Conservation (phyloP, 108 stramenopile genomes). For the Cyclotella choctawhatcheeana region DNA sequence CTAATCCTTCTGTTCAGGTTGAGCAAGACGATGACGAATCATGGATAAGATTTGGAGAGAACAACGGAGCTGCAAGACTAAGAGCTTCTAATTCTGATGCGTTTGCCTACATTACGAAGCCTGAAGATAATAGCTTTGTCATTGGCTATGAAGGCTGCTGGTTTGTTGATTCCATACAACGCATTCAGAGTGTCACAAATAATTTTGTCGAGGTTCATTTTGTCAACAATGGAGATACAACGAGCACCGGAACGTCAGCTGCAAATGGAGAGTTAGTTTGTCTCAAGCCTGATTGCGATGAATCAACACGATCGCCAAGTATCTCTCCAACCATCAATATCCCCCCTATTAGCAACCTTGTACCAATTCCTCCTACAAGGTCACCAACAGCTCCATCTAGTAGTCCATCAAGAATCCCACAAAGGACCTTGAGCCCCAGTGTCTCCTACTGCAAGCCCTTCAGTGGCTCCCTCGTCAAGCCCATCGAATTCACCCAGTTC, state of each 20-base stretch:
- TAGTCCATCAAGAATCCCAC: no score
- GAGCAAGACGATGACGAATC: background rate
- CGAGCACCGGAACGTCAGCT: slow-evolving; percentile 3
- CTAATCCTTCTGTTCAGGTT: slow-evolving; percentile 1
- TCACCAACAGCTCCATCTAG: no score
- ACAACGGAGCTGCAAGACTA: background rate
- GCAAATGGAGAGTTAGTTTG: slow-evolving; percentile 4
- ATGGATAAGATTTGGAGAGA: slow-evolving; percentile 12
- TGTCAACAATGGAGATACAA: background rate
- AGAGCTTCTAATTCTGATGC: background rate
- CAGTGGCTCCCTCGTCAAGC: no score
- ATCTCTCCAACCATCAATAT: no score
- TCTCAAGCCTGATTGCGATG: no score
- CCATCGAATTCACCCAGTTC: no score
- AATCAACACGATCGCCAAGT: no score
- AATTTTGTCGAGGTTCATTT: slow-evolving; percentile 20
- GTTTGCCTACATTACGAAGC: background rate
- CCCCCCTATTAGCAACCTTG: no score
- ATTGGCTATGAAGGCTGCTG: slow-evolving; percentile 23
- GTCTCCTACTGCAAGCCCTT: no score
- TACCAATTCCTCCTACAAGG: no score
- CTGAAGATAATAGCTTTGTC: background rate
- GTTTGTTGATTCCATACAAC: background rate
- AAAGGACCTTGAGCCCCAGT: no score
- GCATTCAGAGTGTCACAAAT: background rate